Conservation (phyloP, 139 green algal species). For the Chlorella sp. region DNA sequence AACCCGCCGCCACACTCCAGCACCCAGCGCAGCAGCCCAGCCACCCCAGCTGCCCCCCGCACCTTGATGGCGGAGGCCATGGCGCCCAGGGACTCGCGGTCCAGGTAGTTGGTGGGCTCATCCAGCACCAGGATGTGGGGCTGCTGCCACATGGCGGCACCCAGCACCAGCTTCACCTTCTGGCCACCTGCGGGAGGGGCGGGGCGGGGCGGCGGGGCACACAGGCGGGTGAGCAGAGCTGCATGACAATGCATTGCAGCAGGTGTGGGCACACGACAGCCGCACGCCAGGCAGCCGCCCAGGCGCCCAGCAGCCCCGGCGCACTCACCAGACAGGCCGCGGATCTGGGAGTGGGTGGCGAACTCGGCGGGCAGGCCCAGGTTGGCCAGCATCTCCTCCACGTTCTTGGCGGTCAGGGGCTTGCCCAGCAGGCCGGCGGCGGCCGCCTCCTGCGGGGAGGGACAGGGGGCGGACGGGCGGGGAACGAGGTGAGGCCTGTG, state of each 20-base stretch:
- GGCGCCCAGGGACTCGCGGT: conserved; percentile 74
- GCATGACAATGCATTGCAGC: too few species aligned
- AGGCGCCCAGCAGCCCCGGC: too few species aligned
- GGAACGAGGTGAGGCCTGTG: background rate
- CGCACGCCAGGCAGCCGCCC: too few species aligned
- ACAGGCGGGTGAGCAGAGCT: background rate
- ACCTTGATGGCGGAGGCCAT: conserved; percentile 67
- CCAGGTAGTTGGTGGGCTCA: conserved; percentile 89
- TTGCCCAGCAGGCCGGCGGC: conserved; percentile 78
- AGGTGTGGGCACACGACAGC: too few species aligned
- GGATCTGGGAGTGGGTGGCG: conserved; percentile 74
- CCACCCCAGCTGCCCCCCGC: conserved; percentile 37
- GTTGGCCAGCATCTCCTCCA: conserved; percentile 90
- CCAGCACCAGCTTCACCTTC: conserved; percentile 80
- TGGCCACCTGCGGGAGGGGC: conserved; percentile 57
- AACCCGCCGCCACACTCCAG: too few species aligned
- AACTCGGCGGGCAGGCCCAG: conserved; percentile 94
- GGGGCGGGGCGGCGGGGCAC: background rate
- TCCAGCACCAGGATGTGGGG: conserved; percentile 82
- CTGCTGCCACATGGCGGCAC: conserved; percentile 71
- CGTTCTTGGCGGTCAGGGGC: conserved; percentile 84
- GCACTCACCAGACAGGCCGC: background rate
- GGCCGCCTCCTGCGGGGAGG: conserved; percentile 71
- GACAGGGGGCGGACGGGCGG: background rate
- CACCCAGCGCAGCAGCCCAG: conserved; percentile 33